phyloP scores from a whole-genome alignment of 805 yeast species.

The Maudiozyma bulderi region DNA sequence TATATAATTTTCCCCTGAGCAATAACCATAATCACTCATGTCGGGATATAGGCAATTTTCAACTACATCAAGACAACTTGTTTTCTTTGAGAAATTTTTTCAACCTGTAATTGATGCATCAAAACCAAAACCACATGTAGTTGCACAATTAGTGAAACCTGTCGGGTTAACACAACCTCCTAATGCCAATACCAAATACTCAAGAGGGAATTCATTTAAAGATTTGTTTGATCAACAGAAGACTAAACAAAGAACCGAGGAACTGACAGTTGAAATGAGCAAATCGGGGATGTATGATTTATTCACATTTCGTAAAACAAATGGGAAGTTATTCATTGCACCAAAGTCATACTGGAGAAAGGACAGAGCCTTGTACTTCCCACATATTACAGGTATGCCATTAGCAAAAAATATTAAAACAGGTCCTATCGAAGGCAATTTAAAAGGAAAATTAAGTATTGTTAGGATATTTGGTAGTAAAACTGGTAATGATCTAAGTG shows the following conservation, averaged over 20 bases:
- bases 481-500: conserved; percentile 60
- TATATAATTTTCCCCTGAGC: too few species aligned
- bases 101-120: conserved; percentile 31
- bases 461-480: conserved; percentile 27
- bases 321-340: conserved; percentile 76
- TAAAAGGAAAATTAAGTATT: conserved; percentile 25
- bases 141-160: conserved; percentile 34
- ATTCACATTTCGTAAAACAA: conserved; percentile 56
- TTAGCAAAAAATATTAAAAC: conserved; percentile 29
- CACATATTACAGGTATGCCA: conserved; percentile 58
- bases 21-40: neutral
- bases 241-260: conserved; percentile 39
- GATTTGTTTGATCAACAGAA: conserved; percentile 43
- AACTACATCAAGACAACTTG: neutral
- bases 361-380: conserved; percentile 71
- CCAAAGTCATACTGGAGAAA: conserved; percentile 71
- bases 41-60: neutral
- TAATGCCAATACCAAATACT: conserved; percentile 17
- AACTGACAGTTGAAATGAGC: conserved; percentile 53
- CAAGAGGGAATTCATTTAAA: conserved; percentile 34
- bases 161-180: conserved; percentile 38
- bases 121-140: conserved; percentile 28
- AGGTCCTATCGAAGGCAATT: conserved; percentile 19
- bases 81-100: conserved; percentile 26
- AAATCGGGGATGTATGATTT: conserved; percentile 61